Evolutionary conservation across 108 stramenopile genomes (phyloP).

Genomic region (Skeletonema marinoi): DNA sequence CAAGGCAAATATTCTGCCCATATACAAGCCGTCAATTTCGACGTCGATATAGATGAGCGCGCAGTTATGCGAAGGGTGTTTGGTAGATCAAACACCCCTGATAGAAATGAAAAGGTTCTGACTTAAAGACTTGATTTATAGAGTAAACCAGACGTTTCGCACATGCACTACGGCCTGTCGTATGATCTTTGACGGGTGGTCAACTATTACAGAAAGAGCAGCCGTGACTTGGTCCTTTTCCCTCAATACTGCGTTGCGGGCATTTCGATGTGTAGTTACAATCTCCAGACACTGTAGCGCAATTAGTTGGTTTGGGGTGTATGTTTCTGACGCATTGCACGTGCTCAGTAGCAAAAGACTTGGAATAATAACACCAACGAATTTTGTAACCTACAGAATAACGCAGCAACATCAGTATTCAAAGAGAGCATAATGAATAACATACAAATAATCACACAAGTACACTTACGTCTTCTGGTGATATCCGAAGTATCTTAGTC

Average conservation of each 20-base stretch:
- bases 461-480: constrained; percentile 38
- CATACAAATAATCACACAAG: not conserved
- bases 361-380: constrained; percentile 35
- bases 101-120: not conserved
- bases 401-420: not conserved
- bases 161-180: constrained; percentile 47
- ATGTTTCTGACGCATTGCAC: constrained; percentile 2
- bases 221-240: constrained; percentile 44
- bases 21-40: constrained; percentile 17
- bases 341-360: constrained; percentile 36
- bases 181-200: constrained; percentile 39
- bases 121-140: not conserved
- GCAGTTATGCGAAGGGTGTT: constrained; percentile 15
- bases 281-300: constrained; percentile 46
- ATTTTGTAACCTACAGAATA: constrained; percentile 32
- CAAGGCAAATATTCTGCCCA: constrained; percentile 12
- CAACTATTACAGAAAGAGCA: constrained; percentile 26
- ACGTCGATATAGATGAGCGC: constrained; percentile 25
- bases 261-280: constrained; percentile 16
- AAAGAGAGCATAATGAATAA: not conserved
- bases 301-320: constrained; percentile 34
- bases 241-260: constrained; percentile 28
- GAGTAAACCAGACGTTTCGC: constrained; percentile 41
- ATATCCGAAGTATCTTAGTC: constrained; percentile 27
- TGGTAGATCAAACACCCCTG: not conserved